Evolutionary conservation across 1,284 basidiomycete species (phyloP).

Genomic region (Sanghuangporus baumii): DNA sequence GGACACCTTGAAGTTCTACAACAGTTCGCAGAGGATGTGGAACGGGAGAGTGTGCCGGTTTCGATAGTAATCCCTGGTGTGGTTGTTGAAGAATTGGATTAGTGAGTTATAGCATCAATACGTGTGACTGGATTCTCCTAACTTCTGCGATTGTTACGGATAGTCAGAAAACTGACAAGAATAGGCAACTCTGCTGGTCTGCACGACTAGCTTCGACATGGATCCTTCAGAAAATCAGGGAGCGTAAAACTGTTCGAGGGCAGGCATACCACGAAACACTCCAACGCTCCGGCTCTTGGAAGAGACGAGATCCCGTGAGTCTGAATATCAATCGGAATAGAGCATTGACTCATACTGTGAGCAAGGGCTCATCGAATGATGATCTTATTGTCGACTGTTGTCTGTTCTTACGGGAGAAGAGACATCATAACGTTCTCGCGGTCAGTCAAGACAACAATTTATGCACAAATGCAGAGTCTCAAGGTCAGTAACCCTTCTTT

Average conservation of each 20-base stretch:
- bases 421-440: constrained; percentile 32
- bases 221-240: constrained; percentile 60
- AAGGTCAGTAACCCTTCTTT: constrained; percentile 34
- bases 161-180: constrained; percentile 54
- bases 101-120: constrained; percentile 35
- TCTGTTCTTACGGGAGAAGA: constrained; percentile 40
- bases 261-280: constrained; percentile 65
- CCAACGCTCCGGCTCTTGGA: constrained; percentile 53
- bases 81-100: constrained; percentile 69
- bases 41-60: constrained; percentile 41
- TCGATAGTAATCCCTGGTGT: constrained; percentile 62
- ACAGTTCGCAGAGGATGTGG: constrained; percentile 57
- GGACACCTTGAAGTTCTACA: constrained; percentile 57
- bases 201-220: constrained; percentile 66
- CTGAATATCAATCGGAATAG: constrained; percentile 16
- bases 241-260: constrained; percentile 51
- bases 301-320: constrained; percentile 35
- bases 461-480: constrained; percentile 44
- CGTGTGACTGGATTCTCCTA: background rate
- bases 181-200: constrained; percentile 53
- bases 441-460: constrained; percentile 65
- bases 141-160: constrained; percentile 4
- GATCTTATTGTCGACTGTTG: constrained; percentile 68
- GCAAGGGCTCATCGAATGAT: constrained; percentile 48
- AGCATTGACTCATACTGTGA: background rate